Percentiles rank a stretch among this genome's conserved stretches.
These are phyloP conservation scores for Kokia cookei DNA, from an alignment of 441 rosid species.

Conservation along the genomic window DNA sequence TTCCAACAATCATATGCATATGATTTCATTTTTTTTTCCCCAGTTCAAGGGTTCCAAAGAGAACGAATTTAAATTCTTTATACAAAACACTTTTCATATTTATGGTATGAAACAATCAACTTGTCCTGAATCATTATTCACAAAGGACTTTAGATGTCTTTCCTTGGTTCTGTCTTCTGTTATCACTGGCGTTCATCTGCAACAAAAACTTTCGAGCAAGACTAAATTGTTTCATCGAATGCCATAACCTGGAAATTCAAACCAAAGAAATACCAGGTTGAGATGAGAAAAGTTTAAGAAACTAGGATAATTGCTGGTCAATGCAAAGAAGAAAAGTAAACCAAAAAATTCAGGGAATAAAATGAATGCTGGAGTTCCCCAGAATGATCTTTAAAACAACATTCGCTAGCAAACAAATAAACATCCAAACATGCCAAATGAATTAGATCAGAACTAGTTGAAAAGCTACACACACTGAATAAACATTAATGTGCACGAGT, in stretches of 20 bases:
- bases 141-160: slow-evolving; percentile 20
- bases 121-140: slow-evolving; percentile 35
- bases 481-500: neutral
- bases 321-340: neutral
- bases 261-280: slow-evolving; percentile 6
- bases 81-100: slow-evolving; percentile 15
- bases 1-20: neutral
- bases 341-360: neutral
- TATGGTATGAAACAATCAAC: slow-evolving; percentile 19
- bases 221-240: slow-evolving; percentile 59
- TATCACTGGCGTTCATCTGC: slow-evolving; percentile 23
- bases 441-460: neutral
- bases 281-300: neutral
- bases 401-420: neutral
- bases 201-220: slow-evolving; percentile 18
- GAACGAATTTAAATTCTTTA: slow-evolving; percentile 12
- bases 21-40: neutral
- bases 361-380: neutral
- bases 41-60: neutral
- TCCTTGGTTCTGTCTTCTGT: slow-evolving; percentile 12
- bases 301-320: slow-evolving; percentile 14
- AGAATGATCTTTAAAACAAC: neutral
- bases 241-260: slow-evolving; percentile 40
- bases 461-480: neutral
- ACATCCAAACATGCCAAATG: neutral